phyloP scores from a whole-genome alignment of 1,284 basidiomycete species.

The Pyrrhoderma noxium region DNA sequence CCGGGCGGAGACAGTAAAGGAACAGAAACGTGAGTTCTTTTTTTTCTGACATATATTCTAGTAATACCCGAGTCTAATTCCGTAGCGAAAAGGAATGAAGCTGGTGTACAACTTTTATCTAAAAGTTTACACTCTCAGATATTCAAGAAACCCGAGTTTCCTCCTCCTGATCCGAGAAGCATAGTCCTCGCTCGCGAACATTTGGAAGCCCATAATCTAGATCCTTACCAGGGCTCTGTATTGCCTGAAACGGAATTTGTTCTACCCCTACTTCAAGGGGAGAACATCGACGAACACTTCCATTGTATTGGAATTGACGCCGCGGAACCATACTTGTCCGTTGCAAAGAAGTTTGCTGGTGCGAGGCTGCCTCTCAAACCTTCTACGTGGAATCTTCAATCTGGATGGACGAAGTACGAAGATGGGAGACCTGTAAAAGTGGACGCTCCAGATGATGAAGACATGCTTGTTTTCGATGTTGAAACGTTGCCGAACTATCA shows the following conservation, averaged over 20 bases:
- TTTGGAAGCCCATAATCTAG: conserved; percentile 71
- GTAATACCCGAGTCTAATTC: background rate
- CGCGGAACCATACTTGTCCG: conserved; percentile 76
- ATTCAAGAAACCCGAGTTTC: conserved; percentile 68
- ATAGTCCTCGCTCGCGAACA: conserved; percentile 77
- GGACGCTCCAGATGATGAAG: conserved; percentile 55
- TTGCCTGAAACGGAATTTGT: conserved; percentile 76
- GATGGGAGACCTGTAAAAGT: conserved; percentile 61
- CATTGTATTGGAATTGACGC: conserved; percentile 66
- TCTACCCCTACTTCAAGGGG: conserved; percentile 80
- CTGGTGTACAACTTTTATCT: conserved; percentile 91
- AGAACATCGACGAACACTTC: conserved; percentile 86
- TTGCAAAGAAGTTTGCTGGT: conserved; percentile 61
- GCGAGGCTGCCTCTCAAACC: conserved; percentile 56
- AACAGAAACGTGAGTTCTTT: background rate
- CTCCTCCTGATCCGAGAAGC: conserved; percentile 52
- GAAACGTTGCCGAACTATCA: conserved; percentile 86
- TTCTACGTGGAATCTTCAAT: conserved; percentile 65
- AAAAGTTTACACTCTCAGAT: conserved; percentile 74
- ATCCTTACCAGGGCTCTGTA: conserved; percentile 73
- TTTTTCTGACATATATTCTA: background rate
- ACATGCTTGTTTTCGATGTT: conserved; percentile 83
- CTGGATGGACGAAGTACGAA: conserved; percentile 93
- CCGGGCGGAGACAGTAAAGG: background rate
- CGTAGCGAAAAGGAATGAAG: conserved; percentile 51